Conservation (phyloP, 2,329 filamentous ascomycete genomes). For the Talaromyces sp. region DNA sequence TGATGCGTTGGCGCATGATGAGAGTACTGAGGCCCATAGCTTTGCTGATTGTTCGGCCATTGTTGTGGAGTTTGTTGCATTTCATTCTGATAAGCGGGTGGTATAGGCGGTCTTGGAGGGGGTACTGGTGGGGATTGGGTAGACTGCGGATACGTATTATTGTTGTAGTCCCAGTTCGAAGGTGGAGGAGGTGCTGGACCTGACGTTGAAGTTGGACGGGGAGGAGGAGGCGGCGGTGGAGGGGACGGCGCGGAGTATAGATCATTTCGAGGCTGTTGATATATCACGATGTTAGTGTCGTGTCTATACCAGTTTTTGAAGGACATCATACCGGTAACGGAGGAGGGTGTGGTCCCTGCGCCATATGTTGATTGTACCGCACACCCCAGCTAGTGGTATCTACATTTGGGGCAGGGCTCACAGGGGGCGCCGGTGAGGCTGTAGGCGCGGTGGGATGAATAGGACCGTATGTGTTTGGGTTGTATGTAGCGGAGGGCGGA, state of each 20-base stretch:
- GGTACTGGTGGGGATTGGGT: constrained; percentile 23
- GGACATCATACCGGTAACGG: constrained; percentile 37
- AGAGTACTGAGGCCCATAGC: constrained; percentile 32
- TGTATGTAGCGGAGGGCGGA: constrained; percentile 29
- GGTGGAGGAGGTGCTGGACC: constrained; percentile 5
- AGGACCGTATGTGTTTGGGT: constrained; percentile 37
- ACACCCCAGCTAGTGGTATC: constrained; percentile 46
- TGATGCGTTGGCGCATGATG: constrained; percentile 31
- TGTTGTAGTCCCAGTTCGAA: constrained; percentile 22
- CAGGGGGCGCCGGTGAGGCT: constrained; percentile 26
- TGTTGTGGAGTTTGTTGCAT: constrained; percentile 28
- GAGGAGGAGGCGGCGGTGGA: constrained; percentile 3
- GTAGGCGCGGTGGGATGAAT: constrained; percentile 28
- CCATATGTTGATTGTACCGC: constrained; percentile 39
- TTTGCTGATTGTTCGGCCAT: constrained; percentile 29
- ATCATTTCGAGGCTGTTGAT: constrained; percentile 15
- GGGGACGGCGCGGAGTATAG: constrained; percentile 13
- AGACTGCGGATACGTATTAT: constrained; percentile 5
- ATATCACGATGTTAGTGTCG: not conserved
- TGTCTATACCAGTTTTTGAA: not conserved
- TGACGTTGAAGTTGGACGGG: constrained; percentile 10
- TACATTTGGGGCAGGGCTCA: constrained; percentile 22
- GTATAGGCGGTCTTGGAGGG: constrained; percentile 44
- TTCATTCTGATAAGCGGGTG: constrained; percentile 38
- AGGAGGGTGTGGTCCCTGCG: constrained; percentile 28